A percentile compares a stretch with the other conserved stretches of the same genome.
Conservation (phyloP, 768 basidiomycete species). For the Mrakia gelida region DNA sequence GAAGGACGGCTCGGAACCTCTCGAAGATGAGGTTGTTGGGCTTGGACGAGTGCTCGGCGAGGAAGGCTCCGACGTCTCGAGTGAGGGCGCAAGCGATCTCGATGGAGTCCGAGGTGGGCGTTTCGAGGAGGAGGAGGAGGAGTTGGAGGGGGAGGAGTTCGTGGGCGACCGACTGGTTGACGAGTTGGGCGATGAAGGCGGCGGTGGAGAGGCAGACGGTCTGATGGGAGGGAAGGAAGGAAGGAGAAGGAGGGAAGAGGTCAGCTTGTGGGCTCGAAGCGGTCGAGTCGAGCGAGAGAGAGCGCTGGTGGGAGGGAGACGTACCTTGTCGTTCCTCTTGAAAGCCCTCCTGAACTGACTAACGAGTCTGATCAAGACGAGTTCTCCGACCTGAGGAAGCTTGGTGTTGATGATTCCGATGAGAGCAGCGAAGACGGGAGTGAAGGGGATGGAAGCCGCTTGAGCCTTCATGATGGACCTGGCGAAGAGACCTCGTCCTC, state of each 20-base stretch:
- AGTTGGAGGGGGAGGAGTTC: slow-evolving; percentile 94
- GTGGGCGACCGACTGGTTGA: slow-evolving; percentile 88
- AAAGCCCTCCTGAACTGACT: slow-evolving; percentile 92
- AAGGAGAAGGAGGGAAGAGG: not conserved
- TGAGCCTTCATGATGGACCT: slow-evolving; percentile 98
- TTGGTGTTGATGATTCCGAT: slow-evolving; percentile 96
- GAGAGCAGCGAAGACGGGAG: slow-evolving; percentile 90
- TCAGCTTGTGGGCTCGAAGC: no score
- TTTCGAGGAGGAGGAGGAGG: slow-evolving; percentile 88
- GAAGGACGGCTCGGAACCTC: slow-evolving; percentile 91
- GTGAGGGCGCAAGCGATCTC: slow-evolving; percentile 98
- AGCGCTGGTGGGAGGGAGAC: slow-evolving; percentile 35
- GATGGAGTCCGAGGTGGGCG: slow-evolving; percentile 94
- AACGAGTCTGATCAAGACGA: slow-evolving; percentile 79
- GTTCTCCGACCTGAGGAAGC: slow-evolving; percentile 90
- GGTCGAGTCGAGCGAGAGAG: not conserved
- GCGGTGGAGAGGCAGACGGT: slow-evolving; percentile 89
- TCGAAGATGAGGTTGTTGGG: slow-evolving; percentile 93
- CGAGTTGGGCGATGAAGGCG: slow-evolving; percentile 77
- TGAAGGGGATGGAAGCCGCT: slow-evolving; percentile 92
- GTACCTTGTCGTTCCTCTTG: slow-evolving; percentile 94
- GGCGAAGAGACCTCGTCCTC: slow-evolving; percentile 86
- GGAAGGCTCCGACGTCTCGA: slow-evolving; percentile 93
- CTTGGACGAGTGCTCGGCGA: slow-evolving; percentile 87
- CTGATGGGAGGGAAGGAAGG: slow-evolving; percentile 46